Conservation (phyloP, 2,329 filamentous ascomycete genomes). For the Apiospora sp. region DNA sequence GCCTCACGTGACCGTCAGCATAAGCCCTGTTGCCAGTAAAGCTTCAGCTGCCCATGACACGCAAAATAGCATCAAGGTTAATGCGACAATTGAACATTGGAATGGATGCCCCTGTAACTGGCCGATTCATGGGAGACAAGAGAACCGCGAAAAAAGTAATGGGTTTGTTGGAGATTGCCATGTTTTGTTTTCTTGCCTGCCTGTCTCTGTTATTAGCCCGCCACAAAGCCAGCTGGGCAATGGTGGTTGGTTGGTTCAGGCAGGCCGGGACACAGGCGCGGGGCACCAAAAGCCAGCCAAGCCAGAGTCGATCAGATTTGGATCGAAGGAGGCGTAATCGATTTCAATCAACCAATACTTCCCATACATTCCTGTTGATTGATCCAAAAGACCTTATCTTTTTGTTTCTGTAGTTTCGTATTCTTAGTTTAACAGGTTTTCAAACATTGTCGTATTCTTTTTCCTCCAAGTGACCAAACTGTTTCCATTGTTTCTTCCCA, state of each 20-base stretch:
- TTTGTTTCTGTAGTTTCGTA: neutral
- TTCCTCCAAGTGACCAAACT: neutral
- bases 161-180: conserved; percentile 18
- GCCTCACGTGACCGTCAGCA: neutral
- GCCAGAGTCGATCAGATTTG: neutral
- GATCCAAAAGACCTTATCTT: neutral
- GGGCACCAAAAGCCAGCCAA: conserved; percentile 4
- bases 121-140: neutral
- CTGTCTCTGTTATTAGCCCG: neutral
- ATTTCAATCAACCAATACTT: neutral
- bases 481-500: neutral
- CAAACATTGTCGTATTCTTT: neutral
- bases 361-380: neutral
- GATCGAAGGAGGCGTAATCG: conserved; percentile 7
- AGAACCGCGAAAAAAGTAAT: neutral
- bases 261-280: neutral
- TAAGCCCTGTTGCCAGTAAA: neutral
- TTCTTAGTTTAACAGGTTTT: neutral
- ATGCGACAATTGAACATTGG: neutral
- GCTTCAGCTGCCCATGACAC: neutral
- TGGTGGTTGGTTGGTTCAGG: conserved; percentile 13
- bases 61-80: neutral
- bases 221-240: neutral
- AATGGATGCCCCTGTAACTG: neutral
- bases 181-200: neutral